Evolutionary conservation across 1,139 yeast genomes (phyloP).

Genomic region (Debaryomyces fabryi): DNA sequence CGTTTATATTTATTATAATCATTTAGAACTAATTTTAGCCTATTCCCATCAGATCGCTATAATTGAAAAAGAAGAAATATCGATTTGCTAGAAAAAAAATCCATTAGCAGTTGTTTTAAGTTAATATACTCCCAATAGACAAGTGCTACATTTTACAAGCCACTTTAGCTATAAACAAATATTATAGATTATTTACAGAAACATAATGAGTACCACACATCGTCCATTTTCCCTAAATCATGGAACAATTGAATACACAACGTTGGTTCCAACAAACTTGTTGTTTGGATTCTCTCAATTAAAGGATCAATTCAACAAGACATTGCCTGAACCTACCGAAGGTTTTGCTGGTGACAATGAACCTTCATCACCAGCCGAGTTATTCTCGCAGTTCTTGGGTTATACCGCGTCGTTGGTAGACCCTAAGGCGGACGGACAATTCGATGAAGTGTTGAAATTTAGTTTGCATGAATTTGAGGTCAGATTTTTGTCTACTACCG

Average conservation of each 20-base stretch:
- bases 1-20: not conserved
- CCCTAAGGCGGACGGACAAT: constrained; percentile 53
- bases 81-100: constrained; percentile 1
- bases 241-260: constrained; percentile 85
- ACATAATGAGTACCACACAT: constrained; percentile 31
- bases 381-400: constrained; percentile 82
- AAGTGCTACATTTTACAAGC: not conserved
- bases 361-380: constrained; percentile 86
- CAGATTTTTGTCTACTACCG: constrained; percentile 72
- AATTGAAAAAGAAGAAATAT: not conserved
- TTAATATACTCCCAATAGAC: not conserved
- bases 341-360: constrained; percentile 86
- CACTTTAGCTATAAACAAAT: not conserved
- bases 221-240: constrained; percentile 80
- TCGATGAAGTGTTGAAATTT: constrained; percentile 67
- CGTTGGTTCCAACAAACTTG: constrained; percentile 81
- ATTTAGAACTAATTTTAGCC: not conserved
- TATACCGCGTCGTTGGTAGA: constrained; percentile 65
- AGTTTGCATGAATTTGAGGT: constrained; percentile 83
- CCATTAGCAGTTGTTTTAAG: not conserved
- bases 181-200: constrained; percentile 3
- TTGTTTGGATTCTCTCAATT: constrained; percentile 84
- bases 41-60: not conserved
- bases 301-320: constrained; percentile 79
- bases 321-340: constrained; percentile 80